Conservation (phyloP, 2,329 filamentous ascomycete species). For the Triangularia setosa region DNA sequence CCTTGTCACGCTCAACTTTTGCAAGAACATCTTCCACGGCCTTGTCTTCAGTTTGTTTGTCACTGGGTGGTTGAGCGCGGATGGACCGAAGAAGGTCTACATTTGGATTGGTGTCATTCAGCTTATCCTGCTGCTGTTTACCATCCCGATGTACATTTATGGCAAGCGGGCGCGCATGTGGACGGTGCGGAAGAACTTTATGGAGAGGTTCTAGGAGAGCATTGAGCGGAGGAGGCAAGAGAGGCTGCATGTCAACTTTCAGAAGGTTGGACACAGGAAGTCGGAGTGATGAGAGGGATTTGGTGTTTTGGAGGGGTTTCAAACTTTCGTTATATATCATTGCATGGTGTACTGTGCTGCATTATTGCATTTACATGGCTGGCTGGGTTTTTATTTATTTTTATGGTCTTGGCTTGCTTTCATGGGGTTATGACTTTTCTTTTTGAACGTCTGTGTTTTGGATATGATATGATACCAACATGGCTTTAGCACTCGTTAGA, state of each 20-base stretch:
- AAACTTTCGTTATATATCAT: slow-evolving; percentile 4
- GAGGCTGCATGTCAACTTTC: neutral
- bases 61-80: slow-evolving; percentile 71
- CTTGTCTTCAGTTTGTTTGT: slow-evolving; percentile 87
- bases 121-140: slow-evolving; percentile 65
- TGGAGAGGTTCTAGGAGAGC: slow-evolving; percentile 59
- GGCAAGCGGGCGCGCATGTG: slow-evolving; percentile 91
- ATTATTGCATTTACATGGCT: slow-evolving; percentile 10
- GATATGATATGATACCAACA: neutral
- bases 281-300: neutral
- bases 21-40: slow-evolving; percentile 90
- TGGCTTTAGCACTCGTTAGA: neutral
- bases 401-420: neutral
- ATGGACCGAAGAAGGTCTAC: slow-evolving; percentile 75
- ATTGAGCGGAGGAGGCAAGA: neutral
- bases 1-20: slow-evolving; percentile 88
- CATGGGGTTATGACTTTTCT: neutral
- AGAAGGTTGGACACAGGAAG: neutral
- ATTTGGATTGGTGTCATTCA: slow-evolving; percentile 84
- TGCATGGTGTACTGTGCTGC: neutral
- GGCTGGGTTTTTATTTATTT: neutral
- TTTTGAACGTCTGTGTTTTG: neutral
- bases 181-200: slow-evolving; percentile 81
- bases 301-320: slow-evolving; percentile 2
- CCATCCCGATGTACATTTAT: slow-evolving; percentile 90